phyloP scores from a whole-genome alignment of 129 eudicot genomes.

The Heracleum sosnowskyi region DNA sequence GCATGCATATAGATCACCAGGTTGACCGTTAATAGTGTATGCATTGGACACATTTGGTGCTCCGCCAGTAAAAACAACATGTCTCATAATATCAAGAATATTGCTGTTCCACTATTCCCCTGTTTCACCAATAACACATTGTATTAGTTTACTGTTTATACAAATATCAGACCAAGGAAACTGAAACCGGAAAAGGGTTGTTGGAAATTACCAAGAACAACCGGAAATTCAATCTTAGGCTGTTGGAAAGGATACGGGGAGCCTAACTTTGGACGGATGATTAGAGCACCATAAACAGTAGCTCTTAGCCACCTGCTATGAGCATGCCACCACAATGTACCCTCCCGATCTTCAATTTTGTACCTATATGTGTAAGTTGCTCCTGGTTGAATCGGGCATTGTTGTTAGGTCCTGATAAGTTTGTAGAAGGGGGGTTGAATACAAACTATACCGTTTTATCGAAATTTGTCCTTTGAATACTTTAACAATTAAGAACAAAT shows the following conservation, averaged over 20 bases:
- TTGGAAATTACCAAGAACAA: slow-evolving; percentile 42
- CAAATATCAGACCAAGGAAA: no score
- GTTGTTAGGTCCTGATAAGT: no score
- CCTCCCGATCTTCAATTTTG: slow-evolving; percentile 56
- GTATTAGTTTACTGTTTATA: not conserved
- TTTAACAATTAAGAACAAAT: no score
- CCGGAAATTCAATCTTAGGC: slow-evolving; percentile 43
- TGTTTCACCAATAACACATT: slow-evolving; percentile 3
- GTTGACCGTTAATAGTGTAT: slow-evolving; percentile 64
- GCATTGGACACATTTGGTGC: slow-evolving; percentile 79
- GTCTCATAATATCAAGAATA: slow-evolving; percentile 35
- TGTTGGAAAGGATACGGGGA: slow-evolving; percentile 54
- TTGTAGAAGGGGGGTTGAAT: no score
- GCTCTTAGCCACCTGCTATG: slow-evolving; percentile 70
- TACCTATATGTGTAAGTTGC: slow-evolving; percentile 51
- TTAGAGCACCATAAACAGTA: slow-evolving; percentile 61
- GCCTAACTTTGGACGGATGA: slow-evolving; percentile 48
- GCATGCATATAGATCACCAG: slow-evolving; percentile 59
- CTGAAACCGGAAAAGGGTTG: not conserved
- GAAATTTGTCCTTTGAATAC: no score
- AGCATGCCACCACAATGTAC: slow-evolving; percentile 91
- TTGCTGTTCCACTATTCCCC: slow-evolving; percentile 80
- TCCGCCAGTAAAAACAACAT: slow-evolving; percentile 44
- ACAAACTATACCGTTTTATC: no score
- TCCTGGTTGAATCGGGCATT: slow-evolving; percentile 74